Conservation (phyloP, 305 asterid species). For the Fraxinus angustifolia region DNA sequence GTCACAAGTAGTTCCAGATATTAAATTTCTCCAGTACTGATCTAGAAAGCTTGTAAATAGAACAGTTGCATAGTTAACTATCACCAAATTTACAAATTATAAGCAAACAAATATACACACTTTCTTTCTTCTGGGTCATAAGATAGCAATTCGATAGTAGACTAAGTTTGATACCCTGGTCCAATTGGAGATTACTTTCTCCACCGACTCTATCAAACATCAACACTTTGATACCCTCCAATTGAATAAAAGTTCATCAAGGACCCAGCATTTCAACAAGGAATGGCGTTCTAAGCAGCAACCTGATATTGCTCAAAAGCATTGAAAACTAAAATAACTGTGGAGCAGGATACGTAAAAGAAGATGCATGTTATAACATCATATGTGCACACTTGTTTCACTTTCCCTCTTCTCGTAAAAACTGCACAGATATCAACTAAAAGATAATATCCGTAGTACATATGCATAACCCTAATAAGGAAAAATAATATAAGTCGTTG, state of each 20-base stretch:
- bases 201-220: background rate
- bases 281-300: background rate
- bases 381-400: background rate
- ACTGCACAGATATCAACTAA: background rate
- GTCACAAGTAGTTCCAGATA: background rate
- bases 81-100: background rate
- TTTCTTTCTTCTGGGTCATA: background rate
- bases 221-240: background rate
- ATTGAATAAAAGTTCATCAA: background rate
- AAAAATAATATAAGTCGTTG: background rate
- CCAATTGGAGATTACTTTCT: background rate
- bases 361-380: background rate
- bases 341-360: background rate
- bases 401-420: background rate
- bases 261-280: background rate
- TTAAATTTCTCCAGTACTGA: background rate
- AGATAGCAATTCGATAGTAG: background rate
- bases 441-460: background rate
- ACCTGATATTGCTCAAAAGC: background rate
- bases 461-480: background rate
- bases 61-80: background rate
- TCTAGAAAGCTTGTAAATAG: background rate
- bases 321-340: background rate
- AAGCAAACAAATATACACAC: background rate
- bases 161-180: background rate